Evolutionary conservation across 106 monocot species (phyloP), one percentile per base, ranked within the genome.

Genomic region (Dioscorea zingiberensis): DNA sequence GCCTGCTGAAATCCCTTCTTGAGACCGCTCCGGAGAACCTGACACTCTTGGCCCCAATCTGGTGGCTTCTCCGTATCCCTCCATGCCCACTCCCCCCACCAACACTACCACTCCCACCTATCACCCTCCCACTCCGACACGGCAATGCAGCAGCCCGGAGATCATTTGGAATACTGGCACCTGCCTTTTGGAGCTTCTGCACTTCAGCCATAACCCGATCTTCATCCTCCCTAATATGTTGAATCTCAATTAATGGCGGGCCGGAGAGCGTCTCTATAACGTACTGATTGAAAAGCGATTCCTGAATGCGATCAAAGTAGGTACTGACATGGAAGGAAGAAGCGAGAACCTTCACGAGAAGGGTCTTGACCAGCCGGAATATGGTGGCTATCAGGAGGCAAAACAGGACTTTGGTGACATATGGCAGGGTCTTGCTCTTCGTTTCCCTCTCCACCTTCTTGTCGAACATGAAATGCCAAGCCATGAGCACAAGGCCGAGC

Each of bases 111-210:
- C 68, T 29, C 32, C 59, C 26, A 2, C 65, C 60, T 8, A 30
- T 61, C 14, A 69, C 64, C 63, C 46, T 44, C 21, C 28, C 38
- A 12, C 68, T 57, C 60, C 44, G 65, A 60, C 25, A 21, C 15
- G 70, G 70, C 62, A 69, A 10, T 21, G 75, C 72, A 1, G 85
- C 77, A 1, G 71, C 75, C 56, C 68, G 67, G 25, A 87, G 72
- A 12, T 82, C 92, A 3, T 60, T 66, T 0, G 87, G 84, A 15
- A 87, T 58, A 8, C 44, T 76, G 18, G 76, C 80, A 11, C 91
- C 91, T 0, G 84, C 84, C 27, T 81, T 77, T 68, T 82, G 85
- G 11, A 84, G 73, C 69, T 72, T 78, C 62, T 74, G 69, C 61
- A 89, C 56, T 58, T 85, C 85, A 1, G 73, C 74, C 27, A 87